These are phyloP conservation scores for Neurospora sp. DNA, from an alignment of 495 filamentous ascomycete species.

Conservation along the genomic window DNA sequence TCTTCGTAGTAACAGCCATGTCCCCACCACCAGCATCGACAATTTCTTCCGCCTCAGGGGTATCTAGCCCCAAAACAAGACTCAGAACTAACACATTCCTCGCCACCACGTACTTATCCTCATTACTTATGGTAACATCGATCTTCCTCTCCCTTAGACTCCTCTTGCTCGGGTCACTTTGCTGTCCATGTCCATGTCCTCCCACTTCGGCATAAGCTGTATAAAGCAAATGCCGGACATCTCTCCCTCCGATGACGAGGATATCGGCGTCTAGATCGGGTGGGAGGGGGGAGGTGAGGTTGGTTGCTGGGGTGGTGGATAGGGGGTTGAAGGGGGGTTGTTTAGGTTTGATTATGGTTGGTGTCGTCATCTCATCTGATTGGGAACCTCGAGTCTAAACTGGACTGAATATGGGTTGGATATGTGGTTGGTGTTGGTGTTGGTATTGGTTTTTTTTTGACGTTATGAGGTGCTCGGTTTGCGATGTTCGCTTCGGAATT, in stretches of 20 bases:
- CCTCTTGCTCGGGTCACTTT: neutral
- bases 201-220: constrained; percentile 27
- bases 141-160: constrained; percentile 12
- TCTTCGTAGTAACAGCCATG: neutral
- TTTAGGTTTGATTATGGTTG: neutral
- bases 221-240: constrained; percentile 42
- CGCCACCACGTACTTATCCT: constrained; percentile 36
- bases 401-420: no score
- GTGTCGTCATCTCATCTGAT: neutral
- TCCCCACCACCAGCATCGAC: neutral
- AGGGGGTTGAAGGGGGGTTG: constrained; percentile 34
- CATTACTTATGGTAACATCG: constrained; percentile 40
- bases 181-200: constrained; percentile 2
- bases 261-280: constrained; percentile 35
- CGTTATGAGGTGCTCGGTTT: no score
- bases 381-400: no score
- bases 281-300: constrained; percentile 37
- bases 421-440: no score
- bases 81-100: constrained; percentile 43
- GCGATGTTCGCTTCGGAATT: no score
- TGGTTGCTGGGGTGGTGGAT: constrained; percentile 42
- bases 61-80: constrained; percentile 29
- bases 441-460: no score
- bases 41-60: neutral
- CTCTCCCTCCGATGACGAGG: constrained; percentile 44